Evolutionary conservation across 495 filamentous ascomycete species (phyloP).

Genomic region (Penicillium steckii): DNA sequence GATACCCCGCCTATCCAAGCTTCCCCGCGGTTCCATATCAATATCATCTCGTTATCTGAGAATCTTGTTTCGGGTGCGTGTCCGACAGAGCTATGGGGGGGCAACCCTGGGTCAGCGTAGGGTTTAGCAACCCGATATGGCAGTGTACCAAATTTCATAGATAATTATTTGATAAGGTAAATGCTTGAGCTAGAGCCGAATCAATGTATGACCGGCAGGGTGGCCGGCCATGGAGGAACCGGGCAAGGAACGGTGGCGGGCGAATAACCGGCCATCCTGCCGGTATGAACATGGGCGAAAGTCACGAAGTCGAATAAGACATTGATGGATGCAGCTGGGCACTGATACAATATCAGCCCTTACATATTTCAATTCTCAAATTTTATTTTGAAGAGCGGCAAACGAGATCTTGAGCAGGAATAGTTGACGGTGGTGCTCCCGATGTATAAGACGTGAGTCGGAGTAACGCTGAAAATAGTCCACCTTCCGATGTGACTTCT

Average conservation of each 20-base stretch:
- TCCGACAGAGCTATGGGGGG: constrained; percentile 7
- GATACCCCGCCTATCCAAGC: constrained; percentile 11
- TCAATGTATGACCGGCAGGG: constrained; percentile 11
- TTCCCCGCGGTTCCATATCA: constrained; percentile 6
- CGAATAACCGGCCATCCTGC: background rate
- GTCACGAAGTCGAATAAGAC: too few relatives aligned
- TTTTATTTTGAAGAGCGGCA: background rate
- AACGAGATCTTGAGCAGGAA: background rate
- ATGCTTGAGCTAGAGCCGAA: constrained; percentile 1
- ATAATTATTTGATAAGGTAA: constrained; percentile 7
- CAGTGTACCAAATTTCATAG: background rate
- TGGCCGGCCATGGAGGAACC: constrained; percentile 6
- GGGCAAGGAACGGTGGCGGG: background rate
- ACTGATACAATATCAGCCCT: too few relatives aligned
- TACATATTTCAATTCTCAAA: background rate
- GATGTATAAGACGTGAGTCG: background rate
- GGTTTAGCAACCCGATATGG: background rate
- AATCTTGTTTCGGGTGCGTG: constrained; percentile 3
- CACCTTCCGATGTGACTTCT: too few relatives aligned
- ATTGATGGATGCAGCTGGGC: too few relatives aligned
- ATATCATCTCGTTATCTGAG: constrained; percentile 4
- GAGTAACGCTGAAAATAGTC: background rate
- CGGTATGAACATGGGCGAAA: too few relatives aligned
- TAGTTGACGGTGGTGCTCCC: background rate
- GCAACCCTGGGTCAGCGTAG: background rate